Evolutionary conservation across 164 flowering plant species (phyloP), one percentile per base, ranked within the genome.

Genomic region (Magnolia sinica): DNA sequence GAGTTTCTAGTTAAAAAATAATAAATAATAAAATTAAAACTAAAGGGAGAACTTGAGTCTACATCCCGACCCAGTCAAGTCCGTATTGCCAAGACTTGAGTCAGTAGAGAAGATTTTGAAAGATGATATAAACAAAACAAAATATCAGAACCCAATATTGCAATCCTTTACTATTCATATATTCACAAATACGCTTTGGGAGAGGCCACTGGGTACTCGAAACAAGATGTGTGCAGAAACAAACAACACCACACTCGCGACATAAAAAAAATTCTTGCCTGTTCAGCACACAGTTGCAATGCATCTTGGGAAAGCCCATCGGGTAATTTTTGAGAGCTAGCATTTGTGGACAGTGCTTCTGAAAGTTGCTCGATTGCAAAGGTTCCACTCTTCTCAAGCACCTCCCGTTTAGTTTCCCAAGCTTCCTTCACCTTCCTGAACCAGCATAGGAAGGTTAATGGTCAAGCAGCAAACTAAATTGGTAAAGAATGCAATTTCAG

Each of bases 371-470:
- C 90, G 64, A 95, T 93, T 7, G 94, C 95, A 88, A 83, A 88
- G 64, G 89, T 69, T 58, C 96, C 99, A 85, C 97, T 91, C 76
- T 90, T 85, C 68, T 90, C 83, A 74, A 95, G 91, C 64, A 74
- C 78, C 24, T 90, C 97, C 77, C 88, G 84, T 78, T 91, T 91
- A 55, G 73, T 87, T 49, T 93, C 91, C 99, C 99, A 95, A 65
- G 97, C 96, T 68, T 91, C 92, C 75, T 90, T 93, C 78, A 95
- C 98, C 81, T 89, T 93, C 83, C 97, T 95, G 83, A 37, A 73
- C 64, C 29, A 76, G 51, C 52, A 71, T 5, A 27, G 51, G 10
- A 24, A 64, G 71, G n/a, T 63, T 14, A 22, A 76, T 18, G 63
- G 10, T 31, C 45, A 74, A 74, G 64, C 64, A n/a, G n/a, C 13